Conservation (phyloP, 1,284 basidiomycete genomes). For the Apiotrichum domesticum region DNA sequence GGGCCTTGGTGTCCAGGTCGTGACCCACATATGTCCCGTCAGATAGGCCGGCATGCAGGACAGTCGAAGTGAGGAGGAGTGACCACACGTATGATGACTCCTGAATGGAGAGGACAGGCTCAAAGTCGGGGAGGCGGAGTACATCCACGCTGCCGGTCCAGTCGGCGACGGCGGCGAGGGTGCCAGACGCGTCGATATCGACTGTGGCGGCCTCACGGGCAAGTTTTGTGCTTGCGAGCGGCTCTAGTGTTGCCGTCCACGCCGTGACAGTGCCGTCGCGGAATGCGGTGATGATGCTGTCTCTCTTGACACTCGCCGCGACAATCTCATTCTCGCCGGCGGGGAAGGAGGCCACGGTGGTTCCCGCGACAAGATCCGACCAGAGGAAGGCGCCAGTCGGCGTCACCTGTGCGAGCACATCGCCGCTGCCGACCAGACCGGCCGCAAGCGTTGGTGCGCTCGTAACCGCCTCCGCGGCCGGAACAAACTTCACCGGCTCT, state of each 20-base stretch:
- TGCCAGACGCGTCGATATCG: background rate
- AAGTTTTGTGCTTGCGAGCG: background rate
- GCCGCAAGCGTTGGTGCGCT: conserved; percentile 59
- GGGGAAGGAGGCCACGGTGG: background rate
- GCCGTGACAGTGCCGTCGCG: conserved; percentile 56
- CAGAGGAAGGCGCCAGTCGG: conserved; percentile 52
- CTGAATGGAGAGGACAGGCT: conserved; percentile 1
- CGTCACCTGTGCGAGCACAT: conserved; percentile 65
- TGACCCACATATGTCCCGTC: conserved; percentile 72
- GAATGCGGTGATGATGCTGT: conserved; percentile 62
- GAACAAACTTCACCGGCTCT: conserved; percentile 35
- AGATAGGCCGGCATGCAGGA: conserved; percentile 69
- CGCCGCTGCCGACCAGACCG: conserved; percentile 47
- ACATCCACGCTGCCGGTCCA: conserved; percentile 70
- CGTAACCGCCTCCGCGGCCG: conserved; percentile 45
- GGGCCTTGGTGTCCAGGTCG: conserved; percentile 39
- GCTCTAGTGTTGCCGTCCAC: conserved; percentile 41
- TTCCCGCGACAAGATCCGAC: conserved; percentile 34
- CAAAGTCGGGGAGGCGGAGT: conserved; percentile 30
- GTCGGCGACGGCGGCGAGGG: conserved; percentile 57
- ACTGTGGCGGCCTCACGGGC: conserved; percentile 1
- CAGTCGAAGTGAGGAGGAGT: conserved; percentile 40
- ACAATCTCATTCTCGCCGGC: conserved; percentile 56
- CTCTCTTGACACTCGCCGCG: conserved; percentile 59
- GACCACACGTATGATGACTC: conserved; percentile 25